phyloP scores from a whole-genome alignment of 805 yeast species.

The Scheffersomyces amazonensis region DNA sequence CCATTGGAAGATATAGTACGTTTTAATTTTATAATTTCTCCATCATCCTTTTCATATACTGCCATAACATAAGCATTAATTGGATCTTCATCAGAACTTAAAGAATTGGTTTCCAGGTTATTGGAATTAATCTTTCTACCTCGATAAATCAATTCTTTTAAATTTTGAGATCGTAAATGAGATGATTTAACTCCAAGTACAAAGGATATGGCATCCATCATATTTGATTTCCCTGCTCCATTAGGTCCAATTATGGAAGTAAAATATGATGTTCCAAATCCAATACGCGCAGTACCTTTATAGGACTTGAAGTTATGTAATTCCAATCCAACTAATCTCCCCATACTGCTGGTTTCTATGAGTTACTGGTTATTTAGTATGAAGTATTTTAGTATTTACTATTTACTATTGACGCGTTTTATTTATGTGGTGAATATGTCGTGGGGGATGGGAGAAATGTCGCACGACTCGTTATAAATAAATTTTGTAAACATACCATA shows the following conservation, averaged over 20 bases:
- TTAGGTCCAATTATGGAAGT: conserved; percentile 97
- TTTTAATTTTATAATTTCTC: conserved; percentile 57
- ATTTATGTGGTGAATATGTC: no score
- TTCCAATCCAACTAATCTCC: conserved; percentile 75
- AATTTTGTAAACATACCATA: no score
- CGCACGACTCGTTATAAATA: no score
- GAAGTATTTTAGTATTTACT: no score
- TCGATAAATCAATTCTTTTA: conserved; percentile 79
- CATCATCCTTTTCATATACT: conserved; percentile 62
- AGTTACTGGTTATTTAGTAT: no score
- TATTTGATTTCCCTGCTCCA: conserved; percentile 96
- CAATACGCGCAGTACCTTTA: conserved; percentile 68
- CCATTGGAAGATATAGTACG: conserved; percentile 62
- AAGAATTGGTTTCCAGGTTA: conserved; percentile 15
- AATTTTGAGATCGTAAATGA: conserved; percentile 69
- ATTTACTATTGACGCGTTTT: no score
- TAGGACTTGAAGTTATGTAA: conserved; percentile 90
- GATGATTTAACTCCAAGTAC: conserved; percentile 80
- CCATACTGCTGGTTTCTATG: no score
- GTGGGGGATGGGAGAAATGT: no score
- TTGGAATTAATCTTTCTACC: conserved; percentile 38
- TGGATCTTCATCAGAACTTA: conserved; percentile 33
- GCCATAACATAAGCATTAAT: conserved; percentile 73
- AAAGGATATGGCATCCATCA: conserved; percentile 96
- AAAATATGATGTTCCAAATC: conserved; percentile 80